A percentile compares a stretch with the other conserved stretches of the same genome.
Conservation (phyloP, 331 rosid species). For the Malus hybrid region DNA sequence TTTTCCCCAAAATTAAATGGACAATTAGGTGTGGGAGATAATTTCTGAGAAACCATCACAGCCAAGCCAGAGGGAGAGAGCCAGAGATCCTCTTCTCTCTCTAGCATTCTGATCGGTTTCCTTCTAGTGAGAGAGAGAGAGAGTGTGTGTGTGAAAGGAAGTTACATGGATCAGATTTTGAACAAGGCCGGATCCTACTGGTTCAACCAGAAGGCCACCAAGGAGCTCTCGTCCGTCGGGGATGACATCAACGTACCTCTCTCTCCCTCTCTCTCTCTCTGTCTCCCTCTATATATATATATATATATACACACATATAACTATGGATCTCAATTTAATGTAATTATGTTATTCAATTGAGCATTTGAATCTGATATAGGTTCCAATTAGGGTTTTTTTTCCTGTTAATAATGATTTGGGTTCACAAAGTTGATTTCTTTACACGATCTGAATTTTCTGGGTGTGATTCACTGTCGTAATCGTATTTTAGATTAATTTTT, state of each 20-base stretch:
- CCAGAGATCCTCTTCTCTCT: not conserved
- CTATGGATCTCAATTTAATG: not conserved
- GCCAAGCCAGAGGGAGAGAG: not conserved
- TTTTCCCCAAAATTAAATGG: not conserved
- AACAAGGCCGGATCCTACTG: conserved; percentile 83
- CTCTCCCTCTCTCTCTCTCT: conserved; percentile 6
- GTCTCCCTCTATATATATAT: not conserved
- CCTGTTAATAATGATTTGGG: not conserved
- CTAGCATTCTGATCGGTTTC: not conserved
- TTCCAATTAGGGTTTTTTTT: not conserved
- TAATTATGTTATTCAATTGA: not conserved
- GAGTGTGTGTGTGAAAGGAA: not conserved
- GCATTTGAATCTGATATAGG: not conserved
- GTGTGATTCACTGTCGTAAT: not conserved
- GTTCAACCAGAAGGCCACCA: conserved; percentile 70
- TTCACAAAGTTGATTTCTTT: not conserved
- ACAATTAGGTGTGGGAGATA: not conserved
- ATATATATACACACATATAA: too few relatives aligned
- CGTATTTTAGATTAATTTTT: not conserved
- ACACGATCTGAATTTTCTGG: not conserved
- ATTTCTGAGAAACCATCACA: not conserved
- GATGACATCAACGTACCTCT: conserved; percentile 58
- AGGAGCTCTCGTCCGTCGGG: conserved; percentile 62
- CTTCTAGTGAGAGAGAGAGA: not conserved
- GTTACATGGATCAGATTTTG: conserved; percentile 65